Evolutionary conservation across 2,329 filamentous ascomycete species (phyloP).

Genomic region (Teratosphaeria zuluensis): DNA sequence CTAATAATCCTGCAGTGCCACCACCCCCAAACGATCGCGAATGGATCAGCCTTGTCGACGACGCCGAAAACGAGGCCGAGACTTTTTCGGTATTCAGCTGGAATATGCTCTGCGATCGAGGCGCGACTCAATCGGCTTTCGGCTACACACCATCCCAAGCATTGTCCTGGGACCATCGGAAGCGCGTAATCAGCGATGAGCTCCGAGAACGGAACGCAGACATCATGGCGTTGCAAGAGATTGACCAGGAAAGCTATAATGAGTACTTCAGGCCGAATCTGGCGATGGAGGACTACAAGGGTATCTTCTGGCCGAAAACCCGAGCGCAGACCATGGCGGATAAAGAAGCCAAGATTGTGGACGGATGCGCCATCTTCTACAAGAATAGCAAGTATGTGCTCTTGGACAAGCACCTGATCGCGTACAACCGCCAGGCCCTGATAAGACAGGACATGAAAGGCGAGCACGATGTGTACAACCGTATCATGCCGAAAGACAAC

Average conservation of each 20-base stretch:
- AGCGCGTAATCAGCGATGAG: conserved; percentile 73
- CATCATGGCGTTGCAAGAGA: conserved; percentile 86
- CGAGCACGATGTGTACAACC: conserved; percentile 94
- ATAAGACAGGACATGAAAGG: conserved; percentile 95
- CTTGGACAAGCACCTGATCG: conserved; percentile 87
- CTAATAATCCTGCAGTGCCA: conserved; percentile 48
- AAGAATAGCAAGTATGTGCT: conserved; percentile 90
- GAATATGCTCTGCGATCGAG: conserved; percentile 93
- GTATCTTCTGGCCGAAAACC: conserved; percentile 84
- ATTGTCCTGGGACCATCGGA: conserved; percentile 78
- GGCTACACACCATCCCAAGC: conserved; percentile 81
- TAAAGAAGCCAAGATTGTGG: conserved; percentile 78
- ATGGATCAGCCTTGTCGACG: conserved; percentile 63
- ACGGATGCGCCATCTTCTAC: conserved; percentile 95
- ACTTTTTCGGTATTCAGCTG: conserved; percentile 76
- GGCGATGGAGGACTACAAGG: conserved; percentile 81
- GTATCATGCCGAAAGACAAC: conserved; percentile 96
- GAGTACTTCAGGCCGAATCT: conserved; percentile 83
- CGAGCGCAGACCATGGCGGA: conserved; percentile 86
- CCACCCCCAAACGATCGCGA: conserved; percentile 66
- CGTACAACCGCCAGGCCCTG: conserved; percentile 86
- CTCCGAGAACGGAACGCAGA: conserved; percentile 72
- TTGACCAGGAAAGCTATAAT: conserved; percentile 84
- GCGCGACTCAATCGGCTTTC: conserved; percentile 74
- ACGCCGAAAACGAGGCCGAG: conserved; percentile 26